Evolutionary conservation across 2,329 filamentous ascomycete genomes (phyloP).

Genomic region (Curvularia verruculosa): DNA sequence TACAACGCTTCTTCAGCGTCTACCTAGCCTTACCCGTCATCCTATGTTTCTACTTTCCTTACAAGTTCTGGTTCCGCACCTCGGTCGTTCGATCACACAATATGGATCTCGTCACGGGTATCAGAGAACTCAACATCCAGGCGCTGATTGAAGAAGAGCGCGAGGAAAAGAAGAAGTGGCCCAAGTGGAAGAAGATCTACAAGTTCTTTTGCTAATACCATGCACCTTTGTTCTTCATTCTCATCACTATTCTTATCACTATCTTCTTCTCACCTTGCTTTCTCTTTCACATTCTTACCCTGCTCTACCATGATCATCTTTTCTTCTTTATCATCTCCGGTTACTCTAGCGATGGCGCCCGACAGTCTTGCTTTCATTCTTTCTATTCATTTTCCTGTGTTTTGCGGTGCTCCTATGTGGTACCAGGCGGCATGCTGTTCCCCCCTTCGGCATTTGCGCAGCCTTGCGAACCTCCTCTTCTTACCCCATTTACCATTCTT

Average conservation of each 20-base stretch:
- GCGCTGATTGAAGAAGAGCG: constrained; percentile 79
- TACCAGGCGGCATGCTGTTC: constrained; percentile 42
- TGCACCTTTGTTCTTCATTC: background rate
- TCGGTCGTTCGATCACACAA: constrained; percentile 69
- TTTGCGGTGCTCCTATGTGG: constrained; percentile 26
- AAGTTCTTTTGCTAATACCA: constrained; percentile 54
- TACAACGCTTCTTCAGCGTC: constrained; percentile 73
- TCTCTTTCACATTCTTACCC: too few relatives aligned
- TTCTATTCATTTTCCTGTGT: background rate
- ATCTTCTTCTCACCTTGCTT: constrained; percentile 5
- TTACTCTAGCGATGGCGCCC: background rate
- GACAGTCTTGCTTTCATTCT: background rate
- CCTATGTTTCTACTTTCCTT: constrained; percentile 69
- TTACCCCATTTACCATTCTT: background rate
- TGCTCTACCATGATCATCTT: constrained; percentile 3
- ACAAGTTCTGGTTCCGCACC: constrained; percentile 78
- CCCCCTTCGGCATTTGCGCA: constrained; percentile 1
- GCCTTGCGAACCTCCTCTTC: background rate
- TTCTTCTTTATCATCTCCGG: constrained; percentile 20
- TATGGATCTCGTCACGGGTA: constrained; percentile 87
- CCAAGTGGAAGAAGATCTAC: constrained; percentile 57
- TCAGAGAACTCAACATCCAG: constrained; percentile 81
- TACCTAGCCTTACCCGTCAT: constrained; percentile 75
- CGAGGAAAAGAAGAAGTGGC: constrained; percentile 68
- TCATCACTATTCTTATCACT: too few relatives aligned